Base-by-base conservation (phyloP, 2,329 filamentous ascomycete genomes). In the Raffaelea arxii region DNA sequence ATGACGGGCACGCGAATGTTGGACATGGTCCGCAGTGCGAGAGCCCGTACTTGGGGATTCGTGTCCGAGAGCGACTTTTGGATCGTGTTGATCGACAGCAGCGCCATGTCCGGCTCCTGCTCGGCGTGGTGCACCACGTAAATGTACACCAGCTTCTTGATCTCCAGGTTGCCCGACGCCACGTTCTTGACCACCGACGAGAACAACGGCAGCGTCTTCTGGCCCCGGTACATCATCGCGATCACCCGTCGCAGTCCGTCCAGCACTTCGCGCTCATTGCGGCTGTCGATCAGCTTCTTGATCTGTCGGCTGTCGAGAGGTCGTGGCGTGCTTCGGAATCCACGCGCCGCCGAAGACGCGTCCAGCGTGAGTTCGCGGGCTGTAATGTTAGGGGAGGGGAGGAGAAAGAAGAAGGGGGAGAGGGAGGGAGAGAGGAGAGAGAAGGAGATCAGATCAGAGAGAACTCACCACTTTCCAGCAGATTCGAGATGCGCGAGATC, bases 131-230 rank as follows among this genome's bases (percentile, higher is more conserved):
- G 87, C 50, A 97, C 84, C 51, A 98, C 81, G 67, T 96, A 98
- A 62, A 96, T 94, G 71, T 98, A 98, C 52, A 98, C 92, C 47
- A 98, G 80, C 65, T 97, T 97, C 68, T 96, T 94, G 65, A 97
- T 90, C 59, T 94, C 89, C 57, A 96, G 76, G 58, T 89, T 95
- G 14, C 90, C 85, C 32, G 87, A 95, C 24, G 91, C 91, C 49
- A 96, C 88, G 57, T 97, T 98, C 70, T 98, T 98, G 63, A 98
- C 88, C 46, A 98, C 86, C 22, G 89, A 86, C n/a, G 91, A 94
- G 72, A 98, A 98, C 74, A 91, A 94, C 21, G 86, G 82, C 3
- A 94, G 74, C 48, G 89, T 95, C 55, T 87, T 84, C 62, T 94
- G 86, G 56, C 86, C 81, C 55, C 82, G 81, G 68, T 96, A 97